A percentile compares a stretch with the other conserved stretches of the same genome.
Evolutionary conservation across 2,329 filamentous ascomycete species (phyloP).

Genomic region (Pyrenophora teres): DNA sequence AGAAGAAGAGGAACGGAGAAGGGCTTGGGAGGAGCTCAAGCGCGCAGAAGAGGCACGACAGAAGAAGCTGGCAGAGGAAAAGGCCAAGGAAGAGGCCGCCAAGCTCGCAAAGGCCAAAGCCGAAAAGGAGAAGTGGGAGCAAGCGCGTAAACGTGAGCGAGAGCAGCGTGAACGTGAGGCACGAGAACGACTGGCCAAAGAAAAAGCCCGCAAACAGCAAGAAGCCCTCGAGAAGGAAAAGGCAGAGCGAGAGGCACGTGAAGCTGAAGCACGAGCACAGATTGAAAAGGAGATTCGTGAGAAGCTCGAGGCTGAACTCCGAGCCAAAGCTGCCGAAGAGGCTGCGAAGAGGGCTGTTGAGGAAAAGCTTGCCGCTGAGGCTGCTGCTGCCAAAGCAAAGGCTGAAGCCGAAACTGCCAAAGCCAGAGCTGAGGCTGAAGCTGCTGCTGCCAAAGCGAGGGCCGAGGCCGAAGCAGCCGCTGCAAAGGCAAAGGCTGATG

Average conservation of each 20-base stretch:
- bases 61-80: constrained; percentile 46
- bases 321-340: constrained; percentile 46
- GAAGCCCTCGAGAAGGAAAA: constrained; percentile 49
- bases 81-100: constrained; percentile 56
- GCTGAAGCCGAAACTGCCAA: constrained; percentile 36
- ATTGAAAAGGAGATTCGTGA: constrained; percentile 51
- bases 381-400: constrained; percentile 39
- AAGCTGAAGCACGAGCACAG: constrained; percentile 43
- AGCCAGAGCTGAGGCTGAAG: constrained; percentile 42
- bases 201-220: constrained; percentile 48
- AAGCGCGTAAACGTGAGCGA: constrained; percentile 54
- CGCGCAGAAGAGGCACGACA: constrained; percentile 42
- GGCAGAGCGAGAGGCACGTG: constrained; percentile 42
- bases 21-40: constrained; percentile 46
- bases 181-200: constrained; percentile 52
- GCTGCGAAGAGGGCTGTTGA: constrained; percentile 46
- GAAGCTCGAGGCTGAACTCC: constrained; percentile 48
- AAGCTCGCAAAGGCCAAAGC: constrained; percentile 52
- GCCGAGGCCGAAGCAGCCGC: constrained; percentile 33
- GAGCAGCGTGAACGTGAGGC: constrained; percentile 56
- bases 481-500: constrained; percentile 42
- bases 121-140: constrained; percentile 59
- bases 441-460: constrained; percentile 37
- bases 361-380: constrained; percentile 39
- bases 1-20: constrained; percentile 55